A percentile compares a stretch with the other conserved stretches of the same genome.
Evolutionary conservation across 495 filamentous ascomycete species (phyloP).

Genomic region (Trichoderma virens): DNA sequence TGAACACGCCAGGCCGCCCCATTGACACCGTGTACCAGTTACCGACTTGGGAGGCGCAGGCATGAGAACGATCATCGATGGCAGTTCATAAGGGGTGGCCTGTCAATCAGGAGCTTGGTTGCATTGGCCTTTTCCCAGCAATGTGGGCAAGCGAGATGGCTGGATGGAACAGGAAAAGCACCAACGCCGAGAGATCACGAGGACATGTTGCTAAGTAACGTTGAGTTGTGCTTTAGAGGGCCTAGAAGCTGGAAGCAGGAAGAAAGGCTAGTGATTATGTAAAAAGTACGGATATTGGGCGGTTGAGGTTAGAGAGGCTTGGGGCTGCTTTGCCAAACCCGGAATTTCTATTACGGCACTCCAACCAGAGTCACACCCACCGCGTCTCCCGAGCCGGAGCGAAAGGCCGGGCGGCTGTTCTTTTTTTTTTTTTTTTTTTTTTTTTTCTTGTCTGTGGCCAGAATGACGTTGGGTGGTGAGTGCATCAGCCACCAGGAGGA

Average conservation of each 20-base stretch:
- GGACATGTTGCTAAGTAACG: not conserved
- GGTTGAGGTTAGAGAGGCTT: not conserved
- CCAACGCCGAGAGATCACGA: not conserved
- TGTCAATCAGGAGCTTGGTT: slow-evolving; percentile 4
- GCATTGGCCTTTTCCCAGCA: not conserved
- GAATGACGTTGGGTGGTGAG: not conserved
- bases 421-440: too few relatives aligned
- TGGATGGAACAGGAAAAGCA: not conserved
- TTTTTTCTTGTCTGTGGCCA: too few relatives aligned
- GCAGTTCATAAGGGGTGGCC: not conserved
- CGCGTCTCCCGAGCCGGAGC: not conserved
- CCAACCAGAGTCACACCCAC: slow-evolving; percentile 1
- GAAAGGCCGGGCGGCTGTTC: not conserved
- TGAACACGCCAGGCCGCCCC: not conserved
- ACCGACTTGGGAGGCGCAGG: not conserved
- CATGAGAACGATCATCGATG: not conserved
- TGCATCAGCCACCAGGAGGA: not conserved
- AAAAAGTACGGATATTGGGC: not conserved
- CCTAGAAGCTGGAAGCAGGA: not conserved
- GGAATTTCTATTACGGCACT: slow-evolving; percentile 7
- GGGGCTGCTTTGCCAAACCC: not conserved
- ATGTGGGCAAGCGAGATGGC: slow-evolving; percentile 3
- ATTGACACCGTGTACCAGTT: not conserved
- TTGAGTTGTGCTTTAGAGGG: not conserved
- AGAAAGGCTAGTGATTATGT: not conserved